Conservation (phyloP, 805 yeast species). For the Komagataella populi region DNA sequence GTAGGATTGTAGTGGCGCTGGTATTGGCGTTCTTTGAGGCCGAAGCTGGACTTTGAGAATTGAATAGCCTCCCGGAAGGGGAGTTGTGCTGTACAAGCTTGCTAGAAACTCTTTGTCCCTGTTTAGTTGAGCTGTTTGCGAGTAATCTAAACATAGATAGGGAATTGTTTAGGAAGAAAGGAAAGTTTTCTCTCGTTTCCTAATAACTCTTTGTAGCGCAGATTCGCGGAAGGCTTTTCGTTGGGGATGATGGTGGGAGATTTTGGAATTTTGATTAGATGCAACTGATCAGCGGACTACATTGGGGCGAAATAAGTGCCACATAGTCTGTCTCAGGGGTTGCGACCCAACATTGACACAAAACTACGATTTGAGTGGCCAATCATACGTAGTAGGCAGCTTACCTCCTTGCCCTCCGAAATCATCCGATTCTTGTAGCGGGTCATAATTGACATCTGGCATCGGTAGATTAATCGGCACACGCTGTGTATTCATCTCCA, state of each 20-base stretch:
- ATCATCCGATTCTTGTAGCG: not conserved
- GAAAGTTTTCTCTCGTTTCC: not conserved
- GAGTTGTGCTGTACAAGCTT: conserved; percentile 17
- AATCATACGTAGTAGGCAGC: not conserved
- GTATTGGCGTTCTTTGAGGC: conserved; percentile 4
- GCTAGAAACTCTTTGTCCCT: conserved; percentile 18
- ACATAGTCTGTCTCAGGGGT: not conserved
- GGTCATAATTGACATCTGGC: not conserved
- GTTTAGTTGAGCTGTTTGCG: conserved; percentile 15
- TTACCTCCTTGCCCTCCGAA: not conserved
- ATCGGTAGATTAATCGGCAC: not conserved
- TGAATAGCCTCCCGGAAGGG: conserved; percentile 11
- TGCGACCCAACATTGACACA: not conserved
- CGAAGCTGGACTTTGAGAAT: conserved; percentile 10
- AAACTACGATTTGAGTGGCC: not conserved
- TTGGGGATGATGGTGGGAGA: not conserved
- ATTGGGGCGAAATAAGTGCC: not conserved
- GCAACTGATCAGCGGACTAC: not conserved
- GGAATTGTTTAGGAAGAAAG: not conserved
- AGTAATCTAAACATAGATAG: conserved; percentile 15
- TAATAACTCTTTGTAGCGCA: not conserved
- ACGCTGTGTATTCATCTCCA: not conserved
- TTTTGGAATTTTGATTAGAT: not conserved
- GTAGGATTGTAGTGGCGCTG: not conserved
- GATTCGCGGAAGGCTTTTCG: not conserved